Evolutionary conservation across 306 rosid genomes (phyloP).

Genomic region (Cucurbita moschata): DNA sequence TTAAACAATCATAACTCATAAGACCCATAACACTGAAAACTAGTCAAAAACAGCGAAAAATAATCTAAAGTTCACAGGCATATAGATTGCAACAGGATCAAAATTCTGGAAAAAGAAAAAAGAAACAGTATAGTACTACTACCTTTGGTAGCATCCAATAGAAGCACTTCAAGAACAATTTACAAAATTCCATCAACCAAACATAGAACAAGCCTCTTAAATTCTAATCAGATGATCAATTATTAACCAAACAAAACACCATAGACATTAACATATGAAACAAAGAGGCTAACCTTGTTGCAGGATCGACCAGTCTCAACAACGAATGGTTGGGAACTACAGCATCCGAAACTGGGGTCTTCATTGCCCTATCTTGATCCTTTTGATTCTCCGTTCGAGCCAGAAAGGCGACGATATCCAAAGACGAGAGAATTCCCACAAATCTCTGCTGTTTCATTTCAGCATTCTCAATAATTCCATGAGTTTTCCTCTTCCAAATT

Average conservation of each 20-base stretch:
- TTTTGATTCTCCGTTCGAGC: constrained; percentile 48
- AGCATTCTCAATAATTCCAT: constrained; percentile 40
- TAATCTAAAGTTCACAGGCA: background rate
- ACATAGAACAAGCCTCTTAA: background rate
- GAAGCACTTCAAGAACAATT: background rate
- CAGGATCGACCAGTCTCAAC: constrained; percentile 87
- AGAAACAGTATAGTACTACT: background rate
- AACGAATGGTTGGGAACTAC: constrained; percentile 39
- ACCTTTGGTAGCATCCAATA: background rate
- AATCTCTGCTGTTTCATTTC: constrained; percentile 85
- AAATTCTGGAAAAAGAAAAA: background rate
- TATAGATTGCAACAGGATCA: background rate
- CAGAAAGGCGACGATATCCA: constrained; percentile 80
- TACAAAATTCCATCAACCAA: background rate
- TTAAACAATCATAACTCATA: background rate
- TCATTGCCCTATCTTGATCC: constrained; percentile 77
- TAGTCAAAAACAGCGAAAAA: background rate
- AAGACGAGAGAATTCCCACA: constrained; percentile 76
- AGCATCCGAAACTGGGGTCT: constrained; percentile 57
- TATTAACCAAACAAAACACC: background rate
- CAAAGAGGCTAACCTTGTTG: constrained; percentile 28
- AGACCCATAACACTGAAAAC: background rate
- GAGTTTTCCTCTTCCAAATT: constrained; percentile 65
- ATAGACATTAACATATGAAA: background rate
- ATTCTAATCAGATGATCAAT: background rate